Evolutionary conservation across 495 filamentous ascomycete genomes (phyloP).

Genomic region (Lasiosphaeris hirsuta): DNA sequence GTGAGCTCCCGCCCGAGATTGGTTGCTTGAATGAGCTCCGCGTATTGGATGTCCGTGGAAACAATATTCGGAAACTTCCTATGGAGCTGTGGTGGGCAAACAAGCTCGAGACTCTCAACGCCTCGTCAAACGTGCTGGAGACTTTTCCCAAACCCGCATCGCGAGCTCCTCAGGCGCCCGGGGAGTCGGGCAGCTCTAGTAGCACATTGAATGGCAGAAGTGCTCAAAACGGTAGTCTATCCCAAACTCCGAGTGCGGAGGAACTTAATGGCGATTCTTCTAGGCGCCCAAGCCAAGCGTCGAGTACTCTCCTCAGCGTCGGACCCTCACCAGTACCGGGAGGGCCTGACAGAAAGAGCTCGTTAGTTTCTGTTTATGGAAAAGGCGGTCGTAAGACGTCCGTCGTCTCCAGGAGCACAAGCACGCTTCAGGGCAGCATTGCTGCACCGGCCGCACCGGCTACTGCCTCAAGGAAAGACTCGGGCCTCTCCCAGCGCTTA

Average conservation of each 20-base stretch:
- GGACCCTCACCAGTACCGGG: conserved; percentile 64
- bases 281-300: conserved; percentile 81
- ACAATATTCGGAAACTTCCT: conserved; percentile 83
- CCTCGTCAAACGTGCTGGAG: conserved; percentile 88
- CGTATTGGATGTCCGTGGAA: conserved; percentile 82
- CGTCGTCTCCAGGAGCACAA: conserved; percentile 64
- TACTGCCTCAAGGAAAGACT: conserved; percentile 71
- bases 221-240: conserved; percentile 49
- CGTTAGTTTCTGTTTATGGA: conserved; percentile 73
- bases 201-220: conserved; percentile 43
- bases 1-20: conserved; percentile 76
- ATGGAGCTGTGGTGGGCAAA: conserved; percentile 90
- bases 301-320: conserved; percentile 68
- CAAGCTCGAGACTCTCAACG: conserved; percentile 86
- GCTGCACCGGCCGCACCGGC: conserved; percentile 54
- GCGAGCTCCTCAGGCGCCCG: conserved; percentile 55
- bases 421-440: conserved; percentile 26
- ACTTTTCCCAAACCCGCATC: conserved; percentile 82
- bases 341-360: conserved; percentile 66
- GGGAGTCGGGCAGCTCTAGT: conserved; percentile 33
- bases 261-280: conserved; percentile 71
- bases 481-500: conserved; percentile 68
- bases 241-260: conserved; percentile 66
- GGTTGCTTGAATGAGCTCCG: conserved; percentile 80
- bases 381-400: conserved; percentile 79